Base-by-base conservation (phyloP, 2,329 filamentous ascomycete genomes). In the Stemphylium lycopersici region DNA sequence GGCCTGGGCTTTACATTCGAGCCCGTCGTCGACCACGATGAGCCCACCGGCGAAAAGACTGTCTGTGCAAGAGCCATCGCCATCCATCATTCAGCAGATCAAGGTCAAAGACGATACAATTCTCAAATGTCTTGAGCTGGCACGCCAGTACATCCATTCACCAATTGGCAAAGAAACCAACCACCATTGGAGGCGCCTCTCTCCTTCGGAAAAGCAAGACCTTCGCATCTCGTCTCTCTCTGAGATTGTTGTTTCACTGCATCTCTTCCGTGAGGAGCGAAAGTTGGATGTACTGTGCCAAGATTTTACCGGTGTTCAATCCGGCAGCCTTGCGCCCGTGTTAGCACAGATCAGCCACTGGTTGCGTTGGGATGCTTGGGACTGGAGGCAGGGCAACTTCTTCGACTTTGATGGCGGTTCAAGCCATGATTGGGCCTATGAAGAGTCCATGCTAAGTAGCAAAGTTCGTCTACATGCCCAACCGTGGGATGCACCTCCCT, bases 221-320 rank as follows among this genome's bases (percentile, higher is more conserved):
- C 52, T 75, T 15, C 69, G 72, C 13, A 81, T 67, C 77, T 86
- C 49, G 81, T 89, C 31, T 78, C 88, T 70, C 84, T 90, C 67
- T 81, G 90, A 46, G 22, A 83, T 93, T 33, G 79, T 96, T 60
- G 79, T 87, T 34, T 89, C 85, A 0, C 79, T 99, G 11, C 95
- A 99, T 76, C 80, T 98, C 3, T 79, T 96, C n/a, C 83, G 90
- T 0, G 93, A 99, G 72, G 95, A 99, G 71, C 83, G 90, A 58
- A 98, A 96, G 70, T 83, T 99, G 1, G 86, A 90, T 56, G 83
- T 87, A 3, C 77, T 80, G 49, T 79, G 80, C 39, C 76, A 77
- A n/a, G 80, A 83, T 58, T 71, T 76, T n/a, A 75, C 79, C 10
- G 74, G 70, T 42, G 74, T 73, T 16, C 76, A 80, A 37, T 64